phyloP scores from a whole-genome alignment of 192 early-diverging fungal species.

The Geranomyces michiganensis region DNA sequence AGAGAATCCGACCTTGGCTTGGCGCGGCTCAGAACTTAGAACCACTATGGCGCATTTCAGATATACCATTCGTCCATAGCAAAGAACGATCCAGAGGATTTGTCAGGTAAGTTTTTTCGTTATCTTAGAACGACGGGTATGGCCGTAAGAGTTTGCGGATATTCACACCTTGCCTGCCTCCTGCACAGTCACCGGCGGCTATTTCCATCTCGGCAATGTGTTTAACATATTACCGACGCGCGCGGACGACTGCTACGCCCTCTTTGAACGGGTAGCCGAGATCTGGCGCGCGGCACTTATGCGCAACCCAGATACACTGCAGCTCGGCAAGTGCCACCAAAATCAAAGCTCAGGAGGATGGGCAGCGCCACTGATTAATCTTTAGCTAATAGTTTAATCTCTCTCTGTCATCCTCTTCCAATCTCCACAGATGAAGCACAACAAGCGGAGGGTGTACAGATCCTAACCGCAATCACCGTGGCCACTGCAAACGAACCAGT shows the following conservation, averaged over 20 bases:
- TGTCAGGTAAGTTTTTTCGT: conserved; percentile 20
- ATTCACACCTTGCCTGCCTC: background rate
- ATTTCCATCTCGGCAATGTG: conserved; percentile 57
- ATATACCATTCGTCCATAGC: conserved; percentile 50
- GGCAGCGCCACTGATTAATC: too few species aligned
- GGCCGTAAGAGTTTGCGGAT: background rate
- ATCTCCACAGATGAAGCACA: conserved; percentile 43
- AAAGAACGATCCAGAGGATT: conserved; percentile 48
- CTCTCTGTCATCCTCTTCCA: too few species aligned
- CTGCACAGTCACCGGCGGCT: conserved; percentile 52
- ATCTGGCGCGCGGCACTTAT: conserved; percentile 46
- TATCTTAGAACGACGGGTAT: too few species aligned
- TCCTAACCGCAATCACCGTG: conserved; percentile 41
- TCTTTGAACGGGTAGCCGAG: conserved; percentile 50
- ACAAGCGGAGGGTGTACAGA: conserved; percentile 55
- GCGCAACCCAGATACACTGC: background rate
- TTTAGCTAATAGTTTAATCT: too few species aligned
- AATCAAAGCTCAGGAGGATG: too few species aligned
- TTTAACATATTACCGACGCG: conserved; percentile 41
- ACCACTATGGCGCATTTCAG: too few species aligned
- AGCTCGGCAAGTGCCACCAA: too few species aligned
- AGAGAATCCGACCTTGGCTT: too few species aligned
- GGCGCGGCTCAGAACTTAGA: too few species aligned
- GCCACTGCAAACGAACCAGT: background rate
- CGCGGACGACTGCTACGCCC: conserved; percentile 37